phyloP scores from a whole-genome alignment of 345 rosid genomes.

The Eucalyptus pumila region DNA sequence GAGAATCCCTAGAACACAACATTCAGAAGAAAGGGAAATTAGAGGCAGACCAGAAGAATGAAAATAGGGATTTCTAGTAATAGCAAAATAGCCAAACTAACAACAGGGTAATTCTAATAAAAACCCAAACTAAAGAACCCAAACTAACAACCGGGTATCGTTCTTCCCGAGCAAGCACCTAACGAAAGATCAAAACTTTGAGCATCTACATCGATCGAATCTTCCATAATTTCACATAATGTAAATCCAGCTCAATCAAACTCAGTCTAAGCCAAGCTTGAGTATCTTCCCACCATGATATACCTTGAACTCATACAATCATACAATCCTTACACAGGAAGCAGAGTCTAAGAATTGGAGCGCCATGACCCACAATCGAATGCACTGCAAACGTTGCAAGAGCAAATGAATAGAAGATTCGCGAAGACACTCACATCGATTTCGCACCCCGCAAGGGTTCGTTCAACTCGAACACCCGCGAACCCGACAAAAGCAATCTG shows the following conservation, averaged over 20 bases:
- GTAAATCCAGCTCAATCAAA: background rate
- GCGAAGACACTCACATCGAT: background rate
- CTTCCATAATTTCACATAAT: background rate
- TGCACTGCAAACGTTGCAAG: background rate
- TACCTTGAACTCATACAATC: background rate
- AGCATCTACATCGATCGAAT: background rate
- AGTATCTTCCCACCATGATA: background rate
- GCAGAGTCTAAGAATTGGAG: background rate
- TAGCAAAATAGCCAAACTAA: background rate
- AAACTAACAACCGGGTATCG: background rate
- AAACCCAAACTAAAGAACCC: background rate
- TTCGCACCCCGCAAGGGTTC: accelerated
- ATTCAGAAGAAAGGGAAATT: background rate
- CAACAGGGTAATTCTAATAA: no score
- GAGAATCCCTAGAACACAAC: slow-evolving; percentile 28
- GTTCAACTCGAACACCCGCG: background rate
- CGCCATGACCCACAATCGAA: background rate
- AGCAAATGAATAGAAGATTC: background rate
- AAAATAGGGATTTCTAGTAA: background rate
- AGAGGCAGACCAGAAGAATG: background rate
- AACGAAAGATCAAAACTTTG: background rate
- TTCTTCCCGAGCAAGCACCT: background rate
- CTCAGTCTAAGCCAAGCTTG: background rate
- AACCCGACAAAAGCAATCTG: background rate
- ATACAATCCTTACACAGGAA: background rate